Conservation (phyloP, 2,329 filamentous ascomycete genomes). For the Epichloe coenophiala region DNA sequence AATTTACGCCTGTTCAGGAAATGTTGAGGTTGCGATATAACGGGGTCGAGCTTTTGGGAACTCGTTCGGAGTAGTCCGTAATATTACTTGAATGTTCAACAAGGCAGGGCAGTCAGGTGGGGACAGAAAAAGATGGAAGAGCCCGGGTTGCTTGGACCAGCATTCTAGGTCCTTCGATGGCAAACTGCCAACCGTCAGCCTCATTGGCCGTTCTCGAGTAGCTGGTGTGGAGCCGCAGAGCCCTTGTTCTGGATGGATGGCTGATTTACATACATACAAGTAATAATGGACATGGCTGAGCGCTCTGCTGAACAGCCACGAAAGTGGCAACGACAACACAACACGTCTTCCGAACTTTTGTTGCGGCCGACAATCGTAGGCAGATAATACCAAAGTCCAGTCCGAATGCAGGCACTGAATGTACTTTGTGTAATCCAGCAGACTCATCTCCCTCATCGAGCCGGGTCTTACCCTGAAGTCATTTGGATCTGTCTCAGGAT, state of each 20-base stretch:
- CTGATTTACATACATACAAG: no score
- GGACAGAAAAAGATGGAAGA: constrained; percentile 16
- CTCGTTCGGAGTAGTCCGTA: not conserved
- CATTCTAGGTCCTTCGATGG: constrained; percentile 33
- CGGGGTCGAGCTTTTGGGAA: not conserved
- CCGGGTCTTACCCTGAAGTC: no score
- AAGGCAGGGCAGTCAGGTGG: not conserved
- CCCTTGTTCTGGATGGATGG: not conserved
- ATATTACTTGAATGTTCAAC: not conserved
- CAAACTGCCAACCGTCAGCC: constrained; percentile 12
- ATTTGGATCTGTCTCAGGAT: no score
- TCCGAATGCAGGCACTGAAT: no score
- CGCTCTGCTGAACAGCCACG: no score
- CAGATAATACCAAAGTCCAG: no score
- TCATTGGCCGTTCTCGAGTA: constrained; percentile 16
- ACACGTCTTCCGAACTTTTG: no score
- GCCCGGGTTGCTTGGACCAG: constrained; percentile 8
- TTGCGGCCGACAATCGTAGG: no score
- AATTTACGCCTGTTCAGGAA: not conserved
- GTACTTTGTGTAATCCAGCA: no score
- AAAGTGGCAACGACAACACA: no score
- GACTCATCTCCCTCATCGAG: no score
- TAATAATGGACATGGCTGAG: not conserved
- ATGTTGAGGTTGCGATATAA: not conserved
- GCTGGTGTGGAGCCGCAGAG: constrained; percentile 9